Conservation (phyloP, 2,329 filamentous ascomycete genomes). For the Eutypa lata region DNA sequence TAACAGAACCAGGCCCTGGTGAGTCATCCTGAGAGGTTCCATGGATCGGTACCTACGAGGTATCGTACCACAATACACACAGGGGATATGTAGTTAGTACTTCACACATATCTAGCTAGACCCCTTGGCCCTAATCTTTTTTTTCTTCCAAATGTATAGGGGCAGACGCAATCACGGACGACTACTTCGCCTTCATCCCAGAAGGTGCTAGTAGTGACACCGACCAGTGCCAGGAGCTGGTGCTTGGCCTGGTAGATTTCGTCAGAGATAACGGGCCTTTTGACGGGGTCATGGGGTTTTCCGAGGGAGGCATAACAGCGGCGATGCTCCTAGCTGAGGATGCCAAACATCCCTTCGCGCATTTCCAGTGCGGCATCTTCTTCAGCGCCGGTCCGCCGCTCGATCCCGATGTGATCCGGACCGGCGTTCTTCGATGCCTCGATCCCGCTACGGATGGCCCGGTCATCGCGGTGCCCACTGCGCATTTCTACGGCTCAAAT, state of each 20-base stretch:
- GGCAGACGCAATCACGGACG: constrained; percentile 18
- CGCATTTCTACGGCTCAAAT: constrained; percentile 17
- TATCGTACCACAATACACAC: no score
- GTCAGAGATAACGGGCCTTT: constrained; percentile 24
- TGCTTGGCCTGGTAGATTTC: constrained; percentile 20
- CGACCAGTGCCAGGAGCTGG: constrained; percentile 17
- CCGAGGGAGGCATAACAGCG: constrained; percentile 27
- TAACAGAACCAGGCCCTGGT: constrained; percentile 20
- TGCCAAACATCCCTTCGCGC: constrained; percentile 20
- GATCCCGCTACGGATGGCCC: constrained; percentile 22
- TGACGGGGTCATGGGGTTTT: constrained; percentile 29
- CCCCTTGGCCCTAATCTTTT: no score
- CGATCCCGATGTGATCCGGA: constrained; percentile 22
- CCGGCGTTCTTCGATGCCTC: constrained; percentile 19
- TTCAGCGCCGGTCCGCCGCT: constrained; percentile 27
- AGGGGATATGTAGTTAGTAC: no score
- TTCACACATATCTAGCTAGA: no score
- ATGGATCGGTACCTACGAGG: no score
- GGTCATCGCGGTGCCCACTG: constrained; percentile 24
- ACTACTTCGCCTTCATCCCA: constrained; percentile 21
- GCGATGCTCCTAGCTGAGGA: constrained; percentile 29
- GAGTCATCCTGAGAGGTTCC: background rate
- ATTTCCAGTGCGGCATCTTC: constrained; percentile 28
- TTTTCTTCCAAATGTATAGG: constrained; percentile 8
- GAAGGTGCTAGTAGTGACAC: constrained; percentile 5